Evolutionary conservation across 1,284 basidiomycete genomes (phyloP).

Genomic region (Lentinula novae-zelandiae): DNA sequence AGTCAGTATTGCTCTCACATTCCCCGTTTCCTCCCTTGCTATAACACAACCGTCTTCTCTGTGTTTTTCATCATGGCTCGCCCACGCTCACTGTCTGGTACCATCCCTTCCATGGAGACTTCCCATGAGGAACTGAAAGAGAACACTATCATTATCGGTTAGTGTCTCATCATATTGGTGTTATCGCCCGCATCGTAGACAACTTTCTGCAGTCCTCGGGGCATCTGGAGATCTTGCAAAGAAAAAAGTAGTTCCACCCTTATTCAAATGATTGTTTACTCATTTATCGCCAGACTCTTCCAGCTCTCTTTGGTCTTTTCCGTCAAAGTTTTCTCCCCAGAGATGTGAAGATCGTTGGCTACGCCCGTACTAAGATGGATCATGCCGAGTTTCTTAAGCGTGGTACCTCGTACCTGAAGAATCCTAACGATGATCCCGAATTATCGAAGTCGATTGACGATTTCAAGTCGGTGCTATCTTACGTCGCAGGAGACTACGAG

Average conservation of each 20-base stretch:
- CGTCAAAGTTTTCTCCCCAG: conserved; percentile 76
- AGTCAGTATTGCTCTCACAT: conserved; percentile 7
- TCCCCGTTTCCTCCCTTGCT: conserved; percentile 8
- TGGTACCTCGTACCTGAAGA: conserved; percentile 81
- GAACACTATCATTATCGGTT: conserved; percentile 86
- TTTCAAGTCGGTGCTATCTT: conserved; percentile 79
- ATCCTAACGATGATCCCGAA: conserved; percentile 57
- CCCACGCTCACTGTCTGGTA: conserved; percentile 63
- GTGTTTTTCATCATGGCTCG: conserved; percentile 33
- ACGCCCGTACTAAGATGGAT: conserved; percentile 95
- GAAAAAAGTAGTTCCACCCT: conserved; percentile 78
- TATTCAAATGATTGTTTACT: conserved; percentile 3
- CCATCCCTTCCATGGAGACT: conserved; percentile 85
- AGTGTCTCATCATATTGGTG: conserved; percentile 25
- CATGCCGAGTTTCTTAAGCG: conserved; percentile 82
- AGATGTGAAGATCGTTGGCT: conserved; percentile 87
- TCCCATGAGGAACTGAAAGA: conserved; percentile 71
- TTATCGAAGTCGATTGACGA: conserved; percentile 64
- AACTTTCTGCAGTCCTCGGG: conserved; percentile 70
- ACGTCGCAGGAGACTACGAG: conserved; percentile 88
- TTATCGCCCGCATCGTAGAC: conserved; percentile 10
- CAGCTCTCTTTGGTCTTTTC: conserved; percentile 89
- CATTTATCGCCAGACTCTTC: conserved; percentile 69
- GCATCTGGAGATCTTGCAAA: conserved; percentile 98
- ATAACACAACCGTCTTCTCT: neutral